phyloP scores from a whole-genome alignment of 495 filamentous ascomycete species.

The Hyaloscypha finlandica region DNA sequence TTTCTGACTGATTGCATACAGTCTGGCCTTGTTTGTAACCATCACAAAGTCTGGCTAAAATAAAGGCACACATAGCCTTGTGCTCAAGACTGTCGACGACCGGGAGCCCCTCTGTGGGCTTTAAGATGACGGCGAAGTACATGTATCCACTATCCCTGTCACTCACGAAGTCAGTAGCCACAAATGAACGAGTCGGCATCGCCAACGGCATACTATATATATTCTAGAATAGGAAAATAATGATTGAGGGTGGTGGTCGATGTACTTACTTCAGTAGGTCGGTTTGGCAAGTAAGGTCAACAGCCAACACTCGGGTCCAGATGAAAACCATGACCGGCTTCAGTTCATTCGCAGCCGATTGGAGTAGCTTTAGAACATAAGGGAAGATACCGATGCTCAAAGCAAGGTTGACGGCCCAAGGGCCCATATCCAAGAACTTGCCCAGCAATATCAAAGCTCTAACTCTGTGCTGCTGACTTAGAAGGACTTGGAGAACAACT shows the following conservation, averaged over 20 bases:
- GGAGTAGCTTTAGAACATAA: conserved; percentile 93
- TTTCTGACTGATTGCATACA: conserved; percentile 80
- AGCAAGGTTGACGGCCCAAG: conserved; percentile 96
- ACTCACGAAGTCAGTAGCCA: background rate
- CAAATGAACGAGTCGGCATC: background rate
- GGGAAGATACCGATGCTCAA: conserved; percentile 98
- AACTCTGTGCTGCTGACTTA: conserved; percentile 95
- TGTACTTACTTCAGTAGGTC: conserved; percentile 72
- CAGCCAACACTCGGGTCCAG: conserved; percentile 95
- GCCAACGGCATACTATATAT: background rate
- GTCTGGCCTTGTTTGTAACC: conserved; percentile 87
- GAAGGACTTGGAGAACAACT: conserved; percentile 91
- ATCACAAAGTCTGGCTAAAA: conserved; percentile 95
- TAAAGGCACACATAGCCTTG: conserved; percentile 98
- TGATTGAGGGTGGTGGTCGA: background rate
- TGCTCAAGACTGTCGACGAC: conserved; percentile 87
- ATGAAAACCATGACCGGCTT: conserved; percentile 99
- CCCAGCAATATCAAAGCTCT: conserved; percentile 89
- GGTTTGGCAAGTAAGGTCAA: conserved; percentile 87
- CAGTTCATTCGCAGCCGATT: conserved; percentile 90
- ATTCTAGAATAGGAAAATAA: background rate
- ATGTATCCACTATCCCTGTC: conserved; percentile 82
- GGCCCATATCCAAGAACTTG: conserved; percentile 91
- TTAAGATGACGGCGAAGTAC: conserved; percentile 91
- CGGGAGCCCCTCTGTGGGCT: conserved; percentile 77